Evolutionary conservation across 768 basidiomycete genomes (phyloP), one percentile per base, ranked within the genome.

Genomic region (Hebeloma cylindrosporum): DNA sequence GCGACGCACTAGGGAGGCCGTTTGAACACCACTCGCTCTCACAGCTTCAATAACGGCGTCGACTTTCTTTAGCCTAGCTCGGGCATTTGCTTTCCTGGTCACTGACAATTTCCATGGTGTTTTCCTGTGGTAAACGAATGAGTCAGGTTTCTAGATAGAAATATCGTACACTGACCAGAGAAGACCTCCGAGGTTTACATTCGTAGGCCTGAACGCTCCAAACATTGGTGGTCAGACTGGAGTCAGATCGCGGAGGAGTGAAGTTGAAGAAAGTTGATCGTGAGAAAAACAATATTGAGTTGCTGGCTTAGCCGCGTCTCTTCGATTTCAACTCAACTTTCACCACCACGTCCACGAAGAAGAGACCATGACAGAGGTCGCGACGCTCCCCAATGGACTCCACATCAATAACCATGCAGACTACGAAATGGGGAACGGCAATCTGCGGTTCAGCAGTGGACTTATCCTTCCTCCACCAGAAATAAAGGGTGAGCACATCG

Each of bases 401-500:
- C 64, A 62, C 22, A 23, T 57, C 36, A 73, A 74, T 53, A 72
- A 73, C 18, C 52, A 70, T 43, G 71, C 60, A 21, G 71, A 75
- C 26, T 61, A 63, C 11, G 69, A 71, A 21, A 73, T 71, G 61
- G 69, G 16, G 2, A 18, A 55, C 3, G 58, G 54, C 16, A 28
- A 61, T 64, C 25, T 71, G 48, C 75, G 87, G 59, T 92, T 88
- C 60, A 73, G 85, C 16, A 85, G 77, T 45, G 93, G 93, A 34
- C 80, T 97, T 58, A 97, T 98, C 68, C 84, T 94, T 18, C 95
- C 95, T 51, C 93, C 95, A 1, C 93, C 91, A 27, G 94, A 95
- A 64, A 93, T 97, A 58, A 92, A 95, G 75, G 85, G 93, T 84
- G 55, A 65, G 83, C 71, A 25, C 5, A 71, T 43, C 58, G 69